Base-by-base conservation (phyloP, 306 rosid genomes). In the Amphicarpaea edgeworthii region DNA sequence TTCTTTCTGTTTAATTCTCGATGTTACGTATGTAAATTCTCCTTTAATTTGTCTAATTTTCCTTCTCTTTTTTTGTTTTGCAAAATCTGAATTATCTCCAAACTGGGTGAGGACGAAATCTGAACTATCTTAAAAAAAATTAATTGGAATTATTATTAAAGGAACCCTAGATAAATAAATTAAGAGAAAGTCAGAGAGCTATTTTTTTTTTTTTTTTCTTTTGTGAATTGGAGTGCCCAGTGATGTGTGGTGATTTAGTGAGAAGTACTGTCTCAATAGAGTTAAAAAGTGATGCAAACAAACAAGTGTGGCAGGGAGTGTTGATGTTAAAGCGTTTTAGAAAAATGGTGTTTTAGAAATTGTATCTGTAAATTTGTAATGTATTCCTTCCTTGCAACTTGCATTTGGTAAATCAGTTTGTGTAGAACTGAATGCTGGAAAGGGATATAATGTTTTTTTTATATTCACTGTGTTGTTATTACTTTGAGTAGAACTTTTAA, bases 221-320 rank as follows among this genome's bases (percentile, higher is more conserved):
- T 37, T 50, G 51, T 30, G 24, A 55, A 67, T 80, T 74, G 7
- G 50, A 54, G 28, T 68, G n/a, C 30, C 2, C 10, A 16, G 78
- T 70, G 68, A 20, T 65, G 55, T 10, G 3, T 43, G 62, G 41
- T 64, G 64, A 51, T 51, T 47, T 43, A 65, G 14, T 26, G 2
- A 63, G 45, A 30, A 28, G 38, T 40, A 6, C 24, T 19, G 51
- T 55, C 12, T 73, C 43, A 12, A 28, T 43, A 30, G 58, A 37
- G 54, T 72, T 49, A 16, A 8, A 60, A 59, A 19, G 41, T 69
- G 20, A 23, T 58, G 24, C 32, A 28, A 24, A 45, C 32, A 17
- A 24, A 28, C 32, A 16, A 40, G 14, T 14, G 50, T 66, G 32
- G 20, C 1, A 14, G 65, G 72, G 50, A 38, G 19, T 57, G 37